Conservation (phyloP, 257 asterid species). For the Solanum phureja region DNA sequence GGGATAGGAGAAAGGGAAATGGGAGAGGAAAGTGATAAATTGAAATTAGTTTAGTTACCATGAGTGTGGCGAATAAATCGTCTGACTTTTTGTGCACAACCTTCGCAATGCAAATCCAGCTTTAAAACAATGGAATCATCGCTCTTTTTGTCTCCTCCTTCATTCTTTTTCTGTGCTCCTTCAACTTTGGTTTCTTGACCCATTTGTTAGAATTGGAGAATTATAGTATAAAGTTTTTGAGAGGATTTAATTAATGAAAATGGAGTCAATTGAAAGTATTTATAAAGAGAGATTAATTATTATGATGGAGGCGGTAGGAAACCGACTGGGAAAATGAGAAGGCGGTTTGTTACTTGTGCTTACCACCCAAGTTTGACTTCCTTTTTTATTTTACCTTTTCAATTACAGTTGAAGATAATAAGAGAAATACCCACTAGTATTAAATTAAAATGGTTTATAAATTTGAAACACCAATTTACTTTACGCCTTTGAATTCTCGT, state of each 20-base stretch:
- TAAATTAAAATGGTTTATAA: too few relatives aligned
- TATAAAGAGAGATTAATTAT: not conserved
- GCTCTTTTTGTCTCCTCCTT: not conserved
- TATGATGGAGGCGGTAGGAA: not conserved
- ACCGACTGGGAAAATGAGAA: not conserved
- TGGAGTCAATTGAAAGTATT: not conserved
- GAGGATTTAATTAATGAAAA: not conserved
- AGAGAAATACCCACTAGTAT: too few relatives aligned
- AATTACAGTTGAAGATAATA: too few relatives aligned
- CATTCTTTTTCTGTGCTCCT: not conserved
- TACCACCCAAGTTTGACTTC: not conserved
- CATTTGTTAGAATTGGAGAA: not conserved
- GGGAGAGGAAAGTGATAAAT: too few relatives aligned
- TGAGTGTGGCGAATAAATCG: slow-evolving; percentile 10
- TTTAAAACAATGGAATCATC: slow-evolving; percentile 9
- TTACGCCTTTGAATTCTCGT: too few relatives aligned
- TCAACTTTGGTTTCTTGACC: not conserved
- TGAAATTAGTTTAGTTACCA: not conserved
- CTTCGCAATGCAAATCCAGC: slow-evolving; percentile 26
- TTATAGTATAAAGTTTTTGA: not conserved
- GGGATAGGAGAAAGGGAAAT: too few relatives aligned
- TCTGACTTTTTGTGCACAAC: slow-evolving; percentile 23
- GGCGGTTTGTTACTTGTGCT: not conserved
- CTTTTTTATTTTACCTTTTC: too few relatives aligned
- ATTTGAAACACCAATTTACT: too few relatives aligned